Evolutionary conservation across 495 filamentous ascomycete genomes (phyloP), one percentile per base, ranked within the genome.

Genomic region (Hypoxylon trugodes): DNA sequence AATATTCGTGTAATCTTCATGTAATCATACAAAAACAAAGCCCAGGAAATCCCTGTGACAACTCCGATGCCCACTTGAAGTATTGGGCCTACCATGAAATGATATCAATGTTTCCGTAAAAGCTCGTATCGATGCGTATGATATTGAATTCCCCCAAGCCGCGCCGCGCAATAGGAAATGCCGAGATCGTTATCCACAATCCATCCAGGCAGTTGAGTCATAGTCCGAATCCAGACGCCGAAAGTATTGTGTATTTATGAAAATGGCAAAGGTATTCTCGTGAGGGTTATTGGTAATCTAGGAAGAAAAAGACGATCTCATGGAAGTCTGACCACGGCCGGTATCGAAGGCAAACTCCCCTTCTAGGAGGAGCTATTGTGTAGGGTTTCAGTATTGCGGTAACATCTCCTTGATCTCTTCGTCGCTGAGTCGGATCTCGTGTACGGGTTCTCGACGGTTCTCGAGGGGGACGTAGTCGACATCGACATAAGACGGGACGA

Each of bases 371-470:
- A 40, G 40, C 21, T 33, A 13, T 25, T 25, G 38, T 32, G 32
- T 12, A 21, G 7, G 21, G 13, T 64, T 25, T 26, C 28, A 33
- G 10, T 21, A 76, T 76, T 79, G 79, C 13, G 83, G 83, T 15
- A 86, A 69, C 74, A 86, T 83, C 48, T 76, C 73, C 71, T 83
- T 81, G 59, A 82, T 78, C 73, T 86, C 83, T 68, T 86, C 87
- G 58, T 90, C 87, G 63, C 77, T 87, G 30, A 90, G 75, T 54
- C 78, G 67, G 50, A 90, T 90, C 60, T 90, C 87, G 72, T 87
- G 77, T 13, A 90, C 84, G 0, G 87, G 87, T 26, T 90, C 87
- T 61, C 81, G 84, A 61, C 82, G 84, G 69, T 83, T 81, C 69
- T 89, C 87, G 67, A 90, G 80, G 8, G 80, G 81, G 35, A 79